phyloP scores from a whole-genome alignment of 176 grass and related monocot genomes.

The Saccharum officinarum region DNA sequence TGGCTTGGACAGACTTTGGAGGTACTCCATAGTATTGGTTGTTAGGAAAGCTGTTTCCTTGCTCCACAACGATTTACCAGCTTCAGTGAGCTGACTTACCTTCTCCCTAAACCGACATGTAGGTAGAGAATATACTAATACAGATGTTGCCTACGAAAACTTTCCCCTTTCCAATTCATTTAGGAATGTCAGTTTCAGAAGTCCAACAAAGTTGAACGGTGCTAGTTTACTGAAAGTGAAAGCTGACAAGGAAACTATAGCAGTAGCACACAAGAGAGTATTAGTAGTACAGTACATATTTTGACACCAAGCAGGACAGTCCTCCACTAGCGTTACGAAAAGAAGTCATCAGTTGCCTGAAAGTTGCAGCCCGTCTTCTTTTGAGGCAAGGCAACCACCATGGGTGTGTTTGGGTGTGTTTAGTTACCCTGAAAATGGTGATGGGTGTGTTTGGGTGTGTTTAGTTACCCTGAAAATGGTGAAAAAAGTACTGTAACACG shows the following conservation, averaged over 20 bases:
- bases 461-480: too few species aligned
- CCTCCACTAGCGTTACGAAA: neutral
- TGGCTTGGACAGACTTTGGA: neutral
- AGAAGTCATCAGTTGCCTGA: neutral
- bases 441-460: too few species aligned
- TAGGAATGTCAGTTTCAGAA: too few species aligned
- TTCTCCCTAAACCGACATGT: neutral
- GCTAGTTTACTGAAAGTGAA: too few species aligned
- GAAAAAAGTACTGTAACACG: too few species aligned
- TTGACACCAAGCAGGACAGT: neutral
- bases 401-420: too few species aligned
- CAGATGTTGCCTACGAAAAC: neutral
- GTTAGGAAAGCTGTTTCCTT: neutral
- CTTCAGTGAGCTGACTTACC: neutral
- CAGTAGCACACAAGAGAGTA: neutral
- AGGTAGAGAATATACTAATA: too few species aligned
- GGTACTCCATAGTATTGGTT: neutral
- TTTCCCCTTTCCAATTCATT: neutral
- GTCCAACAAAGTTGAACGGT: too few species aligned
- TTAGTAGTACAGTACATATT: neutral
- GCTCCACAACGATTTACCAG: neutral
- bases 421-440: too few species aligned
- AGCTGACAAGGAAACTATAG: neutral
- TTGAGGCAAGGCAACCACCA: neutral
- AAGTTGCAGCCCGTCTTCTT: constrained; percentile 13